These are phyloP conservation scores for Nevesoporus exiguus DNA, from an alignment of 768 basidiomycete species.

Conservation along the genomic window DNA sequence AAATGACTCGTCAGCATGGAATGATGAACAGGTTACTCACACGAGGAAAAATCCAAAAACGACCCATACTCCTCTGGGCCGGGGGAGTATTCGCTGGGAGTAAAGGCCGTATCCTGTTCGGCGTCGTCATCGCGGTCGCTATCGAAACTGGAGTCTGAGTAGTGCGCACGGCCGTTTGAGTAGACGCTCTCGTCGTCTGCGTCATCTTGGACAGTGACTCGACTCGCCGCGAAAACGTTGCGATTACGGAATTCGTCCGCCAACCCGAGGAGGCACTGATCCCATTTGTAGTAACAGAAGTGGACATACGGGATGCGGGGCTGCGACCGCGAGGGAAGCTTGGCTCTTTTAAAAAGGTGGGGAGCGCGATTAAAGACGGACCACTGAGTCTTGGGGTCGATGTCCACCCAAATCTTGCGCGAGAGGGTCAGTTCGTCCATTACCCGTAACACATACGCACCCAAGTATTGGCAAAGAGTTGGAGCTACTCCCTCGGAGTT, in stretches of 20 bases:
- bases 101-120: neutral
- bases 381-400: conserved; percentile 6
- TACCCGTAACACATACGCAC: conserved; percentile 20
- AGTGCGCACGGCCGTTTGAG: neutral
- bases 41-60: neutral
- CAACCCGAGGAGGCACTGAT: conserved; percentile 13
- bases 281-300: conserved; percentile 22
- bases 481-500: neutral
- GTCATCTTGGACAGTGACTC: too few species aligned
- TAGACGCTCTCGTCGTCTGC: neutral
- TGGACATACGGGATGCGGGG: conserved; percentile 11
- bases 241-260: neutral
- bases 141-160: neutral
- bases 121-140: neutral
- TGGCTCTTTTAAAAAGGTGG: neutral
- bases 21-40: conserved; percentile 4
- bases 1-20: conserved; percentile 1
- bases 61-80: neutral
- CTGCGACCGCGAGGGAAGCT: neutral
- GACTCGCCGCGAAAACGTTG: neutral
- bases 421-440: neutral
- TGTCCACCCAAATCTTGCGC: neutral
- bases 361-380: conserved; percentile 4
- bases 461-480: conserved; percentile 19
- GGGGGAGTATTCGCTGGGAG: too few species aligned